A percentile compares a stretch with the other conserved stretches of the same genome.
These are phyloP conservation scores for Lecanoromycetidae sp. DNA, from an alignment of 2,329 filamentous ascomycete genomes.

Conservation along the genomic window DNA sequence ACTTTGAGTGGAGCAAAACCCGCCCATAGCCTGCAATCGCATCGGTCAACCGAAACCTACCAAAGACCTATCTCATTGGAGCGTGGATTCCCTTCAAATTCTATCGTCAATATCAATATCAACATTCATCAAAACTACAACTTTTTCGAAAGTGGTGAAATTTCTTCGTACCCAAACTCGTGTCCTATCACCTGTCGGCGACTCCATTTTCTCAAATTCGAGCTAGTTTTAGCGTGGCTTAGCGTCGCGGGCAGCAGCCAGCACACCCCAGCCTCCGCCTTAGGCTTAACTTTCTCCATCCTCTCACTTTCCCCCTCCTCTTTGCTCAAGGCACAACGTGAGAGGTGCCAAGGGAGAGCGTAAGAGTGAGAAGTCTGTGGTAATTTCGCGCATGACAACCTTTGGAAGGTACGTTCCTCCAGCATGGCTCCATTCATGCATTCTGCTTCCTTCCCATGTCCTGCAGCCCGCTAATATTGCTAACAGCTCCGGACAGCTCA, in stretches of 20 bases:
- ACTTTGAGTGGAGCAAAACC: too few relatives aligned
- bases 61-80: neutral
- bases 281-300: conserved; percentile 7
- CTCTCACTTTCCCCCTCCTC: conserved; percentile 1
- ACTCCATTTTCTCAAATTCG: conserved; percentile 5
- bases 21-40: neutral
- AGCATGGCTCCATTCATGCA: conserved; percentile 1
- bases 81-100: neutral
- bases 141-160: too few relatives aligned
- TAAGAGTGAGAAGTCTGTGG: too few relatives aligned
- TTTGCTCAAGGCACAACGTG: too few relatives aligned
- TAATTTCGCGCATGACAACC: too few relatives aligned
- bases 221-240: conserved; percentile 1
- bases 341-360: too few relatives aligned
- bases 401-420: conserved; percentile 14
- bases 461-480: conserved; percentile 11
- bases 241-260: conserved; percentile 2
- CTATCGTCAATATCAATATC: neutral
- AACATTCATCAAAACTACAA: too few relatives aligned
- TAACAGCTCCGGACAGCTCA: conserved; percentile 11
- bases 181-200: conserved; percentile 9
- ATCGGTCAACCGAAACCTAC: neutral
- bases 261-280: conserved; percentile 11
- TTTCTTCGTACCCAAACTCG: neutral
- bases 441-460: neutral